Percentiles rank a stretch among this genome's conserved stretches.
Evolutionary conservation across 306 rosid species (phyloP).

Genomic region (Arachis hypogaea): DNA sequence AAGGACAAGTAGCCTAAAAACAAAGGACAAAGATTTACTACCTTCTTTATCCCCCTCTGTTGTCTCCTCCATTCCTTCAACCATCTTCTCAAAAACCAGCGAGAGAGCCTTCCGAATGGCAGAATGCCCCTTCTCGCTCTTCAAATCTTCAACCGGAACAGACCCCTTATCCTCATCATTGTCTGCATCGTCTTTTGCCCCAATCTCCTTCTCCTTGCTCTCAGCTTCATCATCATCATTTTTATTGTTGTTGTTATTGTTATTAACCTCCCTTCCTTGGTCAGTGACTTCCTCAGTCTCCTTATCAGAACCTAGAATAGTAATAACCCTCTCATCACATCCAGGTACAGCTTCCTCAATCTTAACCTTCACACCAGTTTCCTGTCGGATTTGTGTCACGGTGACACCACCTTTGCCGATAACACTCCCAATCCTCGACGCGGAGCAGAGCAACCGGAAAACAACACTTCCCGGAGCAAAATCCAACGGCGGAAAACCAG

Average conservation of each 20-base stretch:
- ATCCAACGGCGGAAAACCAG: slow-evolving; percentile 43
- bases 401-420: slow-evolving; percentile 69
- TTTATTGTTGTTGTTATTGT: no score
- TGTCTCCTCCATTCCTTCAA: slow-evolving; percentile 54
- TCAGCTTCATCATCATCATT: slow-evolving; percentile 44
- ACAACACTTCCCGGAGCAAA: slow-evolving; percentile 44
- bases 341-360: slow-evolving; percentile 75
- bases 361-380: slow-evolving; percentile 64
- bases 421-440: slow-evolving; percentile 56
- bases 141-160: slow-evolving; percentile 40
- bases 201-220: slow-evolving; percentile 42
- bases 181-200: slow-evolving; percentile 31
- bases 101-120: slow-evolving; percentile 65
- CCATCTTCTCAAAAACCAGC: slow-evolving; percentile 69
- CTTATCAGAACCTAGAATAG: slow-evolving; percentile 54
- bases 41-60: slow-evolving; percentile 55
- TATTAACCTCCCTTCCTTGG: slow-evolving; percentile 48
- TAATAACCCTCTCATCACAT: slow-evolving; percentile 76
- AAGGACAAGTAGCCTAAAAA: slow-evolving; percentile 71
- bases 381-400: slow-evolving; percentile 64
- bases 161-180: slow-evolving; percentile 47
- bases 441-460: slow-evolving; percentile 72
- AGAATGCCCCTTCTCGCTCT: slow-evolving; percentile 42
- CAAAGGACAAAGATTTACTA: slow-evolving; percentile 44
- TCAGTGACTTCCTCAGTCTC: slow-evolving; percentile 54